Conservation (phyloP, 2,329 filamentous ascomycete species). For the Clarireedia monteithiana region DNA sequence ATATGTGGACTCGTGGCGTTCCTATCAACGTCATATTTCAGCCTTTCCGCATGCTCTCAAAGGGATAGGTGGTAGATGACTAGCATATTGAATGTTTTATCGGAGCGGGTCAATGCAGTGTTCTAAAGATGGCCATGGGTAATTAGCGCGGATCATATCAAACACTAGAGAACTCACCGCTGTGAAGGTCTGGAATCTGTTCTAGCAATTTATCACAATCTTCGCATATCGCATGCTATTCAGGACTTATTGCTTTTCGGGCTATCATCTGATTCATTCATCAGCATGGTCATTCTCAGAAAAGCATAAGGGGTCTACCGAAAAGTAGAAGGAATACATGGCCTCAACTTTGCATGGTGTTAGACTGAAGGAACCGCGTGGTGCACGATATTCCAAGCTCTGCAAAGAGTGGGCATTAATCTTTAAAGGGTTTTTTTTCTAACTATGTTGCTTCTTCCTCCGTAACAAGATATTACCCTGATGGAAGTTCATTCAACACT, state of each 20-base stretch:
- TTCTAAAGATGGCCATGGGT: conserved; percentile 4
- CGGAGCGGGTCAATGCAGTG: conserved; percentile 19
- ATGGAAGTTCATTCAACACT: conserved; percentile 15
- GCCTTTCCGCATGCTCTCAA: conserved; percentile 10
- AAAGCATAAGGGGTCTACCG: not conserved
- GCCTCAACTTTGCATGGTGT: conserved; percentile 11
- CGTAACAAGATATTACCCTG: conserved; percentile 14
- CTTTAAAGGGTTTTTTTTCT: conserved; percentile 5
- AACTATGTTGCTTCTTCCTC: conserved; percentile 13
- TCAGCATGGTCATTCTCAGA: not conserved
- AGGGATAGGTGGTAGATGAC: conserved; percentile 14
- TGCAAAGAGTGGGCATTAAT: conserved; percentile 10
- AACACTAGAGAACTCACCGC: conserved; percentile 4
- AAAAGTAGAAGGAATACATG: conserved; percentile 19
- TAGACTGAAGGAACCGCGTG: not conserved
- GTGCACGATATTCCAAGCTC: conserved; percentile 9
- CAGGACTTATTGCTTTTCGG: conserved; percentile 11
- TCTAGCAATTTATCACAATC: conserved; percentile 6
- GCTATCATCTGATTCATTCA: conserved; percentile 8
- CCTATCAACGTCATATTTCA: conserved; percentile 10
- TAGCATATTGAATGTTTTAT: conserved; percentile 15
- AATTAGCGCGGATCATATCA: not conserved
- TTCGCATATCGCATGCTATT: conserved; percentile 14
- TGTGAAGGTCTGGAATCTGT: conserved; percentile 7
- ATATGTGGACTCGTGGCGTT: conserved; percentile 15